phyloP scores from a whole-genome alignment of 75 land plant genomes.

The Chamaecyparis obtusa region DNA sequence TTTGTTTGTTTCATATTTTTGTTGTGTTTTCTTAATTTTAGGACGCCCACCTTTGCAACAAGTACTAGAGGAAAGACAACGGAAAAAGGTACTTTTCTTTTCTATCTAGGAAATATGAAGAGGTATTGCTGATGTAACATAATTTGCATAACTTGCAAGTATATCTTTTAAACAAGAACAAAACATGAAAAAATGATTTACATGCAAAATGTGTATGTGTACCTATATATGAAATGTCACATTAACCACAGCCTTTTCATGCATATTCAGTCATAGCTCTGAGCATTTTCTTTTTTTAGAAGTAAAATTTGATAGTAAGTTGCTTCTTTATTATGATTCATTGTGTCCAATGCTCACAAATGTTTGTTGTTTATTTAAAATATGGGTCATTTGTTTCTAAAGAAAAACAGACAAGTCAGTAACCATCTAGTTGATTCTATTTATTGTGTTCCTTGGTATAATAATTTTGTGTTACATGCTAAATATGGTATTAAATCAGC shows the following conservation, averaged over 20 bases:
- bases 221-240: background rate
- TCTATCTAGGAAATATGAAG: background rate
- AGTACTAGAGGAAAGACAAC: slow-evolving; percentile 47
- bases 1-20: too few species aligned
- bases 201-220: background rate
- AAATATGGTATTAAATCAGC: background rate
- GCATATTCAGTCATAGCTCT: background rate
- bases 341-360: too few species aligned
- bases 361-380: background rate
- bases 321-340: background rate
- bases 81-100: slow-evolving; percentile 44
- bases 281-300: background rate
- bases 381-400: background rate
- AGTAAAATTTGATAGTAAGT: background rate
- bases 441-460: background rate
- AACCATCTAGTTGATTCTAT: background rate
- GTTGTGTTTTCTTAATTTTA: slow-evolving; percentile 17
- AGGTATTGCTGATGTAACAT: background rate
- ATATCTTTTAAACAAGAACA: background rate
- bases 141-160: slow-evolving; percentile 3
- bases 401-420: background rate
- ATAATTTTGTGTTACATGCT: background rate
- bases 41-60: slow-evolving; percentile 75
- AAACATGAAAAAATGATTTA: background rate
- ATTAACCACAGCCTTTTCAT: background rate